Conservation (phyloP, 495 filamentous ascomycete species). For the Penicillium cosmopolitanum region DNA sequence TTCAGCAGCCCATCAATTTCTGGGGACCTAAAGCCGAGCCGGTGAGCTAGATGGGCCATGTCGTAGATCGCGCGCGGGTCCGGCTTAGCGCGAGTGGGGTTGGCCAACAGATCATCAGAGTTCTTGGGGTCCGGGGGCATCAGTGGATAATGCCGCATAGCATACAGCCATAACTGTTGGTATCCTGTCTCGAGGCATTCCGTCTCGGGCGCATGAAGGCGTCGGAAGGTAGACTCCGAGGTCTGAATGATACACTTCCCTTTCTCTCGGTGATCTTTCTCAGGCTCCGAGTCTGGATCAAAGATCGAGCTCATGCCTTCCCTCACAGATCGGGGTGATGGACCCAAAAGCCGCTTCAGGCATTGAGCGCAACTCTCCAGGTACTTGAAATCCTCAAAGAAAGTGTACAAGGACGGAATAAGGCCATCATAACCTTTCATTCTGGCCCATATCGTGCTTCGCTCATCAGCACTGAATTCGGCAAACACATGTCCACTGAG, state of each 20-base stretch:
- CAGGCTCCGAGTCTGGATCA: too few relatives aligned
- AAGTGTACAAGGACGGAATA: conserved; percentile 37
- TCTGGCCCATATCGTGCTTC: conserved; percentile 24
- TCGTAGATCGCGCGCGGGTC: conserved; percentile 5
- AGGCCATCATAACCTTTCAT: conserved; percentile 26
- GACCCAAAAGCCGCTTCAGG: conserved; percentile 30
- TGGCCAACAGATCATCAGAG: neutral
- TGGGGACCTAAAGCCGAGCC: conserved; percentile 4
- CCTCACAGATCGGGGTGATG: conserved; percentile 6
- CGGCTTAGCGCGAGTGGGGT: neutral
- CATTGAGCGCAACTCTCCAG: conserved; percentile 29
- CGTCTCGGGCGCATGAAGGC: too few relatives aligned
- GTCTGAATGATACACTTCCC: too few relatives aligned
- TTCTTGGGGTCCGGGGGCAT: neutral
- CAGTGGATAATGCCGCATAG: too few relatives aligned
- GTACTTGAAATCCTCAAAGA: conserved; percentile 42
- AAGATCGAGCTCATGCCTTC: too few relatives aligned
- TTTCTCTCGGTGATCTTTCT: too few relatives aligned
- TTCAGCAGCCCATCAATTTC: conserved; percentile 2
- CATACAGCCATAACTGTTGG: too few relatives aligned
- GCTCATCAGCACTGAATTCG: conserved; percentile 28
- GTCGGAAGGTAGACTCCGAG: too few relatives aligned
- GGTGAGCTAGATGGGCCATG: conserved; percentile 11
- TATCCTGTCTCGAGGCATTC: too few relatives aligned
- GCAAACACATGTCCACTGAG: conserved; percentile 26